Conservation (phyloP, 1,284 basidiomycete genomes). For the Peniophora sp. region DNA sequence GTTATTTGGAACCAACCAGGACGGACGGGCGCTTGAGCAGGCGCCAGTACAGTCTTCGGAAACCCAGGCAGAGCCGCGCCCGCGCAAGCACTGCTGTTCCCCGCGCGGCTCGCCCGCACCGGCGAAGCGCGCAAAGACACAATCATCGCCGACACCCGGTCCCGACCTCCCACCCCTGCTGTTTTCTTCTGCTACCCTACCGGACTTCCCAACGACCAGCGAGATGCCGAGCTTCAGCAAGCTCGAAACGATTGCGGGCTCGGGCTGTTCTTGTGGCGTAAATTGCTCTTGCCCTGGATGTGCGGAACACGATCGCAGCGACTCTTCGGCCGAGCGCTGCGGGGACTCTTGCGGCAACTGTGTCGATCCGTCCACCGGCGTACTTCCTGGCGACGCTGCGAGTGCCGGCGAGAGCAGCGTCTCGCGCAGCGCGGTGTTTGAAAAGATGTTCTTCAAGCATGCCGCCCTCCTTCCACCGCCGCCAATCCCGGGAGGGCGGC, state of each 20-base stretch:
- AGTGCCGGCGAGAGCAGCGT: neutral
- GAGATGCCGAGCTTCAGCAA: constrained; percentile 49
- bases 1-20: constrained; percentile 16
- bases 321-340: constrained; percentile 46
- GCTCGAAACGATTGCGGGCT: constrained; percentile 45
- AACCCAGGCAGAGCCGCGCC: too few species aligned
- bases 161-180: constrained; percentile 35
- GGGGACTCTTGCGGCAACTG: constrained; percentile 30
- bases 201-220: constrained; percentile 30
- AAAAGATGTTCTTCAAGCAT: constrained; percentile 43
- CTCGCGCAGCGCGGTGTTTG: neutral
- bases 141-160: constrained; percentile 1
- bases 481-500: constrained; percentile 21
- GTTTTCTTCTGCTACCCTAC: constrained; percentile 20
- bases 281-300: constrained; percentile 61
- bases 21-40: neutral
- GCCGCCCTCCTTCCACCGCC: constrained; percentile 52
- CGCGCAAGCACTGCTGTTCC: neutral
- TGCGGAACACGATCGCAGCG: constrained; percentile 37
- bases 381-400: constrained; percentile 2
- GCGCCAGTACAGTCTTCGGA: too few species aligned
- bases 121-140: neutral
- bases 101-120: neutral
- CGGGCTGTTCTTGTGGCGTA: constrained; percentile 59
- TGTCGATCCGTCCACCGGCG: constrained; percentile 31